These are phyloP conservation scores for Cinnamomum micranthum DNA, from an alignment of 164 flowering plant species.

Conservation along the genomic window DNA sequence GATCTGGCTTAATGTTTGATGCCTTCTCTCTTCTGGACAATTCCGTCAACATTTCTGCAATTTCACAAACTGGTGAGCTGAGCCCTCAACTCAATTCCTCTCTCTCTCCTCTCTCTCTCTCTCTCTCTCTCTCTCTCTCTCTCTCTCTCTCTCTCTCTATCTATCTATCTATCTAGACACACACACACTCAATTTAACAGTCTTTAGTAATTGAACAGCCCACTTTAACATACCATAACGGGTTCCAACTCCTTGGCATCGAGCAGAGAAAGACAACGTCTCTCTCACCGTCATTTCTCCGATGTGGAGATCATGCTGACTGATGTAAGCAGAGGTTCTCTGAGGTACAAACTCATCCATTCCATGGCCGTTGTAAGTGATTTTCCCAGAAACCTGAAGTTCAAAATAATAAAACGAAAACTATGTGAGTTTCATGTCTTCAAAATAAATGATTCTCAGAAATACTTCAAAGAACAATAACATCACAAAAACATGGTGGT, in stretches of 20 bases:
- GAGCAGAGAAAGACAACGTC: conserved; percentile 54
- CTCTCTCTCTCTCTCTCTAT: conserved; percentile 19
- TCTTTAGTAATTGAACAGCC: conserved; percentile 10
- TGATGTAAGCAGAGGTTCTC: conserved; percentile 59
- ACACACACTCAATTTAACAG: conserved; percentile 9
- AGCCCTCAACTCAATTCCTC: background rate
- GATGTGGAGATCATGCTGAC: conserved; percentile 58
- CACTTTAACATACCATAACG: conserved; percentile 31
- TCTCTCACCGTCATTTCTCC: conserved; percentile 63
- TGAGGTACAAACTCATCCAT: conserved; percentile 70
- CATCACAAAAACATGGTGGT: background rate
- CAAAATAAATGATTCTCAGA: background rate
- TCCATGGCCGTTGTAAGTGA: conserved; percentile 70
- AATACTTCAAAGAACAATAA: background rate
- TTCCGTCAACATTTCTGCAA: conserved; percentile 29
- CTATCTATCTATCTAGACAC: too few species aligned
- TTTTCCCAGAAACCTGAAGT: conserved; percentile 46
- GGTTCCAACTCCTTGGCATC: conserved; percentile 64
- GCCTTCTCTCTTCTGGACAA: conserved; percentile 78
- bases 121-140: background rate
- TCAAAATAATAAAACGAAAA: conserved; percentile 18
- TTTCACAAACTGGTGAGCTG: background rate
- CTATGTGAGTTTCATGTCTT: background rate
- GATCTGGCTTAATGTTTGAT: conserved; percentile 4
- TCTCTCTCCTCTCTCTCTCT: background rate